A percentile compares a stretch with the other conserved stretches of the same genome.
phyloP scores from a whole-genome alignment of 1,139 yeast species.

The Taphrina communis region DNA sequence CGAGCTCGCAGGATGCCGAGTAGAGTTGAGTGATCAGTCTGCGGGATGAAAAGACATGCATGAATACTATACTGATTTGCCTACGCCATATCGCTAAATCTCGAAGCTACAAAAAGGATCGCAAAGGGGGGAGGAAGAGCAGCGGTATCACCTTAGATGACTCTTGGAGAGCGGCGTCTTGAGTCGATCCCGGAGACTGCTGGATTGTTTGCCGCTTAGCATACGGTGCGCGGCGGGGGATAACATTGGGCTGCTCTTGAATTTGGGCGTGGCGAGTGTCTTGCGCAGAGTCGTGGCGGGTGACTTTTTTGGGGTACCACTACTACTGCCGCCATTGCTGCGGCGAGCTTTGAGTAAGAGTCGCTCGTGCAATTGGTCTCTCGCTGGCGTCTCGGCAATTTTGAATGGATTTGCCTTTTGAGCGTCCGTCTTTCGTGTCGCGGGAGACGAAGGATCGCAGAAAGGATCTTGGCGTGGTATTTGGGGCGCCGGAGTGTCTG shows the following conservation, averaged over 20 bases:
- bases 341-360: constrained; percentile 14
- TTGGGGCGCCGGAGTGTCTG: constrained; percentile 23
- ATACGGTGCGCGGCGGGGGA: constrained; percentile 36
- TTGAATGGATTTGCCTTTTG: constrained; percentile 37
- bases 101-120: not conserved
- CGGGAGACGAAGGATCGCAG: not conserved
- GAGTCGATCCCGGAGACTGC: constrained; percentile 5
- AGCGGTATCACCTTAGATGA: constrained; percentile 1
- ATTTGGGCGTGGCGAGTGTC: constrained; percentile 28
- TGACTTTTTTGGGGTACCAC: not conserved
- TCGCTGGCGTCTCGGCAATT: constrained; percentile 44
- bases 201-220: not conserved
- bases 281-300: constrained; percentile 1
- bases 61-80: not conserved
- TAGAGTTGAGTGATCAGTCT: too few species aligned
- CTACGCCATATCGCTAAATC: not conserved
- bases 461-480: not conserved
- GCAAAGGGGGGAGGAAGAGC: too few species aligned
- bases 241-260: constrained; percentile 34
- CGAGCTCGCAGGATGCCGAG: too few species aligned
- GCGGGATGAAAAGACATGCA: too few species aligned
- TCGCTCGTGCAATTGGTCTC: constrained; percentile 39
- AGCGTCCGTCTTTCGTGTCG: constrained; percentile 3
- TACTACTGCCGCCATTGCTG: not conserved
- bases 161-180: constrained; percentile 22